These are phyloP conservation scores for Nicotiana sylvestris DNA, from an alignment of 257 asterid species.

Conservation along the genomic window DNA sequence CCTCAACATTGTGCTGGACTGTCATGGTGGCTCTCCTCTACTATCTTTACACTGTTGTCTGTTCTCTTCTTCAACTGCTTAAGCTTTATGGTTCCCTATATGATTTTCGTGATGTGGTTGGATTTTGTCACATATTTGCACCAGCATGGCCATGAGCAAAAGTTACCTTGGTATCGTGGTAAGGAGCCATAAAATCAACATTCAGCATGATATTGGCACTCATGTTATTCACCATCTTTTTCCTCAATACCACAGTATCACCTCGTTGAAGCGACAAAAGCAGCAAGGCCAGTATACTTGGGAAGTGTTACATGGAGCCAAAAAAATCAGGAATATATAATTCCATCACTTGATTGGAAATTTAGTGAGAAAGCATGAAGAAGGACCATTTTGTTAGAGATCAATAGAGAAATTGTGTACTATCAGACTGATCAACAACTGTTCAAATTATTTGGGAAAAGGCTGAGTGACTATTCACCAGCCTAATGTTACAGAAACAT, in stretches of 20 bases:
- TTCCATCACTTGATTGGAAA: slow-evolving; percentile 58
- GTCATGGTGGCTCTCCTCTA: slow-evolving; percentile 57
- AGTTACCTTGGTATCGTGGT: slow-evolving; percentile 89
- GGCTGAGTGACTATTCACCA: not conserved
- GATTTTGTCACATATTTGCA: slow-evolving; percentile 77
- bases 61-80: slow-evolving; percentile 40
- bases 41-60: slow-evolving; percentile 26
- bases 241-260: slow-evolving; percentile 91
- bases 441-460: not conserved
- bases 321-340: slow-evolving; percentile 44
- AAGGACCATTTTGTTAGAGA: slow-evolving; percentile 72
- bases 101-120: slow-evolving; percentile 80
- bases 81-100: slow-evolving; percentile 71
- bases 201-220: slow-evolving; percentile 88
- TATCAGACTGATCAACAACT: slow-evolving; percentile 56
- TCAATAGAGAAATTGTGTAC: slow-evolving; percentile 59
- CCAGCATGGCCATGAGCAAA: slow-evolving; percentile 76
- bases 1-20: slow-evolving; percentile 77
- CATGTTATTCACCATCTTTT: slow-evolving; percentile 85
- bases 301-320: slow-evolving; percentile 74
- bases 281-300: slow-evolving; percentile 55
- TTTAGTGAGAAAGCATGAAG: slow-evolving; percentile 46
- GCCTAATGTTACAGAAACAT: not conserved
- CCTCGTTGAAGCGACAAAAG: slow-evolving; percentile 68
- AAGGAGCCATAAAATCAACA: slow-evolving; percentile 59